Evolutionary conservation across 148 eudicot species (phyloP).

Genomic region (Rhododendron ovatum): DNA sequence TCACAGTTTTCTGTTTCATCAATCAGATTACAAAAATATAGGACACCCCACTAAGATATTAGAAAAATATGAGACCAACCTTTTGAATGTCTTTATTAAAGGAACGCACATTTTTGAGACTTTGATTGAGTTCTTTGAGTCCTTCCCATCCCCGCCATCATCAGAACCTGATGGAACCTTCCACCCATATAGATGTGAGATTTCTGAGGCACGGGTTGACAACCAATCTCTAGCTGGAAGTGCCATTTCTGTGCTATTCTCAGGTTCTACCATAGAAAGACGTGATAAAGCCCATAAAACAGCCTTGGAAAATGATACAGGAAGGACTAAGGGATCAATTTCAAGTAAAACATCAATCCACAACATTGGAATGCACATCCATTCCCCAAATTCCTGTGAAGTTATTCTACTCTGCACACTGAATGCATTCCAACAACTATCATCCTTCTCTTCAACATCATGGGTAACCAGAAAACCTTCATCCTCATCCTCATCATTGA

Average conservation of each 20-base stretch:
- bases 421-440: slow-evolving; percentile 72
- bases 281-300: slow-evolving; percentile 89
- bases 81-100: slow-evolving; percentile 72
- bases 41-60: background rate
- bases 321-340: slow-evolving; percentile 63
- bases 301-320: slow-evolving; percentile 78
- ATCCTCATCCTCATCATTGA: slow-evolving; percentile 49
- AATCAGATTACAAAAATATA: background rate
- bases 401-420: slow-evolving; percentile 50
- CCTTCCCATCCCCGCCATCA: slow-evolving; percentile 67
- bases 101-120: slow-evolving; percentile 66
- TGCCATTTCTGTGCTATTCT: slow-evolving; percentile 53
- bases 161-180: slow-evolving; percentile 81
- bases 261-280: slow-evolving; percentile 78
- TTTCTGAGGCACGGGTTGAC: slow-evolving; percentile 59
- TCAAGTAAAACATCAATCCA: slow-evolving; percentile 88
- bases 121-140: slow-evolving; percentile 60
- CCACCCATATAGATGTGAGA: slow-evolving; percentile 68
- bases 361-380: slow-evolving; percentile 94
- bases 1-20: background rate
- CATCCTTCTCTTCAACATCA: slow-evolving; percentile 39
- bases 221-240: slow-evolving; percentile 68
- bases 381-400: slow-evolving; percentile 51
- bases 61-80: slow-evolving; percentile 39
- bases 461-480: slow-evolving; percentile 29